A percentile compares a stretch with the other conserved stretches of the same genome.
Evolutionary conservation across 495 filamentous ascomycete species (phyloP).

Genomic region (Daldinia childiae): DNA sequence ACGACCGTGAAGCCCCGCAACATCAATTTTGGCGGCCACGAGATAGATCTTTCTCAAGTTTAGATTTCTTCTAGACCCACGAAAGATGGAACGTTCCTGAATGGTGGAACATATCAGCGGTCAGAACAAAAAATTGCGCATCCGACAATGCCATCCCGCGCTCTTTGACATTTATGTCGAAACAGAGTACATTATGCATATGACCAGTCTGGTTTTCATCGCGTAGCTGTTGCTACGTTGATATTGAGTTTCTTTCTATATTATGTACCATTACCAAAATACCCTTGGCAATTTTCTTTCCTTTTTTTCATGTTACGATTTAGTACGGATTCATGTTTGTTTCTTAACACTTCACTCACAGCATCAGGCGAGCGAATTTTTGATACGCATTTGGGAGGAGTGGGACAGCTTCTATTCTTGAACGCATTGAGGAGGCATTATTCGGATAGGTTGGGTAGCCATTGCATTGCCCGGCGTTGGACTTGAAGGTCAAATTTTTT

Average conservation of each 20-base stretch:
- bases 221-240: constrained; percentile 6
- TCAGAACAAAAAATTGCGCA: constrained; percentile 17
- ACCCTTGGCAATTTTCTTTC: constrained; percentile 18
- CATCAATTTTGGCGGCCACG: neutral
- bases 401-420: constrained; percentile 1
- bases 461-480: constrained; percentile 36
- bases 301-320: neutral
- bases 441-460: constrained; percentile 24
- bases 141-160: constrained; percentile 18
- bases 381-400: constrained; percentile 12
- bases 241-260: constrained; percentile 8
- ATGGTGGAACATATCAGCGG: constrained; percentile 7
- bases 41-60: constrained; percentile 6
- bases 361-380: constrained; percentile 13
- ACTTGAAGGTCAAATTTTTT: constrained; percentile 10
- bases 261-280: constrained; percentile 19
- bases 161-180: neutral
- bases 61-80: constrained; percentile 10
- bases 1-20: constrained; percentile 14
- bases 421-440: constrained; percentile 22
- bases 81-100: constrained; percentile 19
- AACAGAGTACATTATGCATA: neutral
- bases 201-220: constrained; percentile 5
- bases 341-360: neutral
- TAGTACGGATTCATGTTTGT: neutral